phyloP scores from a whole-genome alignment of 495 filamentous ascomycete genomes.

The Daldinia bambusicola region DNA sequence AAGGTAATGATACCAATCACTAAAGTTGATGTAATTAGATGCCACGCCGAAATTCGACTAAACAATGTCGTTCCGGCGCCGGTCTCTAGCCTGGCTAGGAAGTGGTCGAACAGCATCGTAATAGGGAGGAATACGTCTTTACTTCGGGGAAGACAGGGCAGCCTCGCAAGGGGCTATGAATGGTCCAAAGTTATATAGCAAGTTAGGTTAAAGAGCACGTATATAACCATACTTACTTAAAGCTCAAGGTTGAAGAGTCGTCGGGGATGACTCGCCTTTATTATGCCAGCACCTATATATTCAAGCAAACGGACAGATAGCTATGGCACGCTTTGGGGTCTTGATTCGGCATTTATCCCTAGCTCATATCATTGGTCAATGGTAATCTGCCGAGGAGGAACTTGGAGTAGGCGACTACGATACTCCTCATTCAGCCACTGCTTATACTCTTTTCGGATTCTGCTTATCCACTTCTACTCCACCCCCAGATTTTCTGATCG shows the following conservation, averaged over 20 bases:
- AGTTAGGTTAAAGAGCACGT: background rate
- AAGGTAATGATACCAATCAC: constrained; percentile 47
- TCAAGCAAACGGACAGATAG: constrained; percentile 22
- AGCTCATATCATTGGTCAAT: constrained; percentile 34
- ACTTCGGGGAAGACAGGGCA: background rate
- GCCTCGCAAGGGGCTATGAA: background rate
- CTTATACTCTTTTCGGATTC: constrained; percentile 36
- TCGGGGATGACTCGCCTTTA: constrained; percentile 19
- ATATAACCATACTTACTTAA: background rate
- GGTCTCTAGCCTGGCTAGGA: constrained; percentile 25
- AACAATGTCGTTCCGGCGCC: constrained; percentile 24
- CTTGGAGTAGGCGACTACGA: constrained; percentile 44
- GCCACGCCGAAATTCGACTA: constrained; percentile 31
- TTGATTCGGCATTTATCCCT: constrained; percentile 45
- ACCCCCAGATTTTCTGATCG: constrained; percentile 17
- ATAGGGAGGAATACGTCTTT: background rate
- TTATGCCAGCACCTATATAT: constrained; percentile 8
- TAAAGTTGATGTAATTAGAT: constrained; percentile 38
- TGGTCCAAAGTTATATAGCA: background rate
- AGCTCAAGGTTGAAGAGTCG: constrained; percentile 8
- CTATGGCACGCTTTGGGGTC: constrained; percentile 27
- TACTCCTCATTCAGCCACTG: constrained; percentile 39
- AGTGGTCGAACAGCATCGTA: constrained; percentile 41
- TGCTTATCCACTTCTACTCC: constrained; percentile 36
- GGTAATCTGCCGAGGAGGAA: constrained; percentile 45